Evolutionary conservation across 495 filamentous ascomycete species (phyloP), one percentile per base, ranked within the genome.

Genomic region (Corynascus novoguineensis): DNA sequence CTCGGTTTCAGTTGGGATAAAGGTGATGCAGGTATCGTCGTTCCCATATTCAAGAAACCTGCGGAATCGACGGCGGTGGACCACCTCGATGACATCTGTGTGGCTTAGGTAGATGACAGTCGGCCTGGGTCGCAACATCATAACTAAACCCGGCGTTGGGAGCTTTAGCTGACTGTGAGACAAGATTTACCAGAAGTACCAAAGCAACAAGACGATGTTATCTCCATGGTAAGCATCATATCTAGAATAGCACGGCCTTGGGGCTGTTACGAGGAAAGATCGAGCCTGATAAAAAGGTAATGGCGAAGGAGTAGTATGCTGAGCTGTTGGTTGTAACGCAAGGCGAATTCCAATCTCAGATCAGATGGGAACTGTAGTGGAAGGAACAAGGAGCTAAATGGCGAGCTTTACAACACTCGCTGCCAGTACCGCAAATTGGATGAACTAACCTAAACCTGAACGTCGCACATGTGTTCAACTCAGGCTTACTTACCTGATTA

Each of bases 101-200:
- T 78, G 74, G 28, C 75, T 76, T 37, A 86, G 64, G 8, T 69
- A 68, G 61, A 87, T 77, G 32, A 73, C 67, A 0, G 81, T 83
- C 11, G 78, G 76, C 35, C 68, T 65, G 24, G 78, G 67, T 57
- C 83, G 78, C 46, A 87, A 69, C 84, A 86, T 86, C n/a, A n/a
- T n/a, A n/a, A n/a, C n/a, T n/a, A n/a, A n/a, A n/a, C n/a, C n/a
- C n/a, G n/a, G n/a, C n/a, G n/a, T n/a, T n/a, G n/a, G n/a, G n/a
- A n/a, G n/a, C n/a, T n/a, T n/a, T 14, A 21, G 25, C 3, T 5
- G 28, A 8, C 10, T 9, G 47, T 15, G 15, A 14, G n/a, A 14
- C 21, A 49, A 12, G 29, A 21, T 5, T 12, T 5, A 1, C 46
- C 7, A 22, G 7, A 19, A 31, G 44, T 31, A n/a, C 8, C 2